A percentile compares a stretch with the other conserved stretches of the same genome.
Conservation (phyloP, 805 yeast genomes). For the Saccharomycopsis sp. region DNA sequence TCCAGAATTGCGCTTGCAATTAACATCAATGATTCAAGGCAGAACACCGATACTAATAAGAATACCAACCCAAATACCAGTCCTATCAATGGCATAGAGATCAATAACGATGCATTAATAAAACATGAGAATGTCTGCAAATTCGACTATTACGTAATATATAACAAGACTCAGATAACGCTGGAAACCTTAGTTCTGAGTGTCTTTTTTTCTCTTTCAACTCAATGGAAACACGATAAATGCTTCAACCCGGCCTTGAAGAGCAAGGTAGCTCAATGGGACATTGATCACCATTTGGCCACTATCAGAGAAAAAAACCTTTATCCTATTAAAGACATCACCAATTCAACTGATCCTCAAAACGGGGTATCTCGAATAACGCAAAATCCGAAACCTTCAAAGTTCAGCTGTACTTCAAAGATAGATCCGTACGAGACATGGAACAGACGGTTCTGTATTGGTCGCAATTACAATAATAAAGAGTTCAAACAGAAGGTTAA, state of each 20-base stretch:
- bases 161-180: conserved; percentile 11
- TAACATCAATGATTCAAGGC: conserved; percentile 3
- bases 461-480: neutral
- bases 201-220: conserved; percentile 12
- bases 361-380: neutral
- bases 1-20: conserved; percentile 18
- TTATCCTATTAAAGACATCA: neutral
- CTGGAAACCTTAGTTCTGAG: conserved; percentile 2
- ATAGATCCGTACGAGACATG: neutral
- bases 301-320: neutral
- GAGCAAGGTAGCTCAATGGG: conserved; percentile 11
- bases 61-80: neutral
- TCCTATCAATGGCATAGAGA: neutral
- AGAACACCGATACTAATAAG: neutral
- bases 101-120: neutral
- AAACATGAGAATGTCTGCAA: neutral
- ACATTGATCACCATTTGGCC: neutral
- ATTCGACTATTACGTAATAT: conserved; percentile 14
- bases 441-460: conserved; percentile 1
- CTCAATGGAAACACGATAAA: conserved; percentile 15
- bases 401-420: neutral
- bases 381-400: conserved; percentile 2
- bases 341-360: neutral
- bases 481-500: neutral
- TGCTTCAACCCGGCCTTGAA: conserved; percentile 1